Evolutionary conservation across 2,329 filamentous ascomycete species (phyloP).

Genomic region (Alternaria ventricosa): DNA sequence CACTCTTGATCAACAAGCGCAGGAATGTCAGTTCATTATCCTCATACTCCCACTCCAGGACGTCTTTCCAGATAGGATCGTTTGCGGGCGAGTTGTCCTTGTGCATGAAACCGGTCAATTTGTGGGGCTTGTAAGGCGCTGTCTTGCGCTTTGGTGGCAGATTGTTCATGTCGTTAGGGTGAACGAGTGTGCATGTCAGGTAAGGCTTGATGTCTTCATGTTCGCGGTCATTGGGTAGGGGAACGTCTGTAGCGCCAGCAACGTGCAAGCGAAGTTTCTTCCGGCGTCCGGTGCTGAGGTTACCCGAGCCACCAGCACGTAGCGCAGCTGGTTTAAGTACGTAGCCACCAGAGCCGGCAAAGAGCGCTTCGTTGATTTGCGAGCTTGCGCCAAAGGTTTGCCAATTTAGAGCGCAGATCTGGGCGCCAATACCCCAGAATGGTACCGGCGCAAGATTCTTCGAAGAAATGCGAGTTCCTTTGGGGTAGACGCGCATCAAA

Average conservation of each 20-base stretch:
- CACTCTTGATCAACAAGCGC: conserved; percentile 70
- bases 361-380: conserved; percentile 73
- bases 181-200: conserved; percentile 68
- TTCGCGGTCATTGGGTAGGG: conserved; percentile 58
- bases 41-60: conserved; percentile 71
- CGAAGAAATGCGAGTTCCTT: conserved; percentile 72
- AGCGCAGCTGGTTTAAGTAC: conserved; percentile 69
- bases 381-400: conserved; percentile 70
- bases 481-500: conserved; percentile 74
- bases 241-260: conserved; percentile 68
- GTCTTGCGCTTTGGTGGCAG: conserved; percentile 68
- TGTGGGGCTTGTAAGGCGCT: conserved; percentile 65
- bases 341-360: conserved; percentile 69
- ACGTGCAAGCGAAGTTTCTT: conserved; percentile 64
- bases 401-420: conserved; percentile 74
- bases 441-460: conserved; percentile 67
- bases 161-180: conserved; percentile 60
- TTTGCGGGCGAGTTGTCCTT: conserved; percentile 64
- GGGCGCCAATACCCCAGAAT: conserved; percentile 72
- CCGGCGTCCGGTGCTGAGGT: conserved; percentile 53
- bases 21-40: conserved; percentile 71
- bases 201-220: conserved; percentile 65
- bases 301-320: conserved; percentile 62
- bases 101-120: conserved; percentile 62
- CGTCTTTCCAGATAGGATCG: conserved; percentile 71